A percentile compares a stretch with the other conserved stretches of the same genome.
Conservation (phyloP, 106 monocot genomes). For the Narthecium ossifragum region DNA sequence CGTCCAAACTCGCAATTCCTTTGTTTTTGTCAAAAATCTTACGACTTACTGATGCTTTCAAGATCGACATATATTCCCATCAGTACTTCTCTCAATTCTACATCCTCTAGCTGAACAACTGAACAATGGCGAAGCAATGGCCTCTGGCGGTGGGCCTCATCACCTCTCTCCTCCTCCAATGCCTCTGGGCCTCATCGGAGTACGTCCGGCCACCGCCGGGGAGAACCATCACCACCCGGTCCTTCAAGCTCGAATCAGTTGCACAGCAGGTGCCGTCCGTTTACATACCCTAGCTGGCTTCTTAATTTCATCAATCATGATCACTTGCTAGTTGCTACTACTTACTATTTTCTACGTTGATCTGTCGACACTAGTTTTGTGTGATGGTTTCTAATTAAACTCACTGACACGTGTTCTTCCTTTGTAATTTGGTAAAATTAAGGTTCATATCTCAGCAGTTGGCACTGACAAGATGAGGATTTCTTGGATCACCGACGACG, state of each 20-base stretch:
- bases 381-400: too few relatives aligned
- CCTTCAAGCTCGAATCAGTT: slow-evolving; percentile 28
- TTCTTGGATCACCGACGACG: slow-evolving; percentile 64
- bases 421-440: neutral
- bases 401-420: too few relatives aligned
- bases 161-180: slow-evolving; percentile 3
- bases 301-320: too few relatives aligned
- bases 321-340: too few relatives aligned
- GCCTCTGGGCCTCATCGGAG: neutral
- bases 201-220: slow-evolving; percentile 40
- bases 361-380: too few relatives aligned
- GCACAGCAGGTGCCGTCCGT: slow-evolving; percentile 75
- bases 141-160: slow-evolving; percentile 7
- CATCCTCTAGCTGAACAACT: too few relatives aligned
- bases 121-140: slow-evolving; percentile 2
- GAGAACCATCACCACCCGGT: slow-evolving; percentile 15
- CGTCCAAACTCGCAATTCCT: neutral
- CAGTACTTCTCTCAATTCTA: too few relatives aligned
- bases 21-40: neutral
- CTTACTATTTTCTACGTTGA: too few relatives aligned
- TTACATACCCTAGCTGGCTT: too few relatives aligned
- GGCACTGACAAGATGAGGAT: slow-evolving; percentile 54
- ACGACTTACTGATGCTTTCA: neutral
- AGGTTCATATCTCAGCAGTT: slow-evolving; percentile 76
- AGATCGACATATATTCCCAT: slow-evolving; percentile 2